These are phyloP conservation scores for Alnus glutinosa DNA, from an alignment of 306 rosid species.

Conservation along the genomic window DNA sequence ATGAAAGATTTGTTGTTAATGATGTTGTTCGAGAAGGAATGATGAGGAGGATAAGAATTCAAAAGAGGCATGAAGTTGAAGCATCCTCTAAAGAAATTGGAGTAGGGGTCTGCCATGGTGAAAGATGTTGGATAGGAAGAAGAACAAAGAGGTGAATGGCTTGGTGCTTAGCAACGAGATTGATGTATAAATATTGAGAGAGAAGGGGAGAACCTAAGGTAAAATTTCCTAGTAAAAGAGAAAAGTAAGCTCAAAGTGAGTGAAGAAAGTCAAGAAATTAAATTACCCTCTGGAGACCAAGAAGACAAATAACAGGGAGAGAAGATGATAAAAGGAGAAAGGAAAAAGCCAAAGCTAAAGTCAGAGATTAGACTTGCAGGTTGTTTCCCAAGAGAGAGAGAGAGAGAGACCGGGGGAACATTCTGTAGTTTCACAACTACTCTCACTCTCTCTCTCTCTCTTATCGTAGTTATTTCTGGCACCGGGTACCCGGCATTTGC, in stretches of 20 bases:
- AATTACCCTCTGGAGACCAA: slow-evolving; percentile 54
- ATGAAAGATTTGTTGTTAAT: slow-evolving; percentile 4
- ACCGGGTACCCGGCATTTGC: slow-evolving; percentile 20
- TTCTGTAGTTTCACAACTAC: background rate
- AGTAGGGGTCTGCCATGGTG: slow-evolving; percentile 65
- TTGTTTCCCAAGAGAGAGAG: slow-evolving; percentile 42
- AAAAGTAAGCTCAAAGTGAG: slow-evolving; percentile 26
- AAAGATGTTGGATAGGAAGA: background rate
- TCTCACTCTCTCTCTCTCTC: background rate
- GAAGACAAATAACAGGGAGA: slow-evolving; percentile 21
- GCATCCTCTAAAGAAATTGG: slow-evolving; percentile 47
- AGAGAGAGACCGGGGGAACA: slow-evolving; percentile 6
- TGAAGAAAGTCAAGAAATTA: slow-evolving; percentile 46
- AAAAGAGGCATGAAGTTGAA: slow-evolving; percentile 52
- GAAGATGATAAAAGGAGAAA: slow-evolving; percentile 31
- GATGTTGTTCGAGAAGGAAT: slow-evolving; percentile 1
- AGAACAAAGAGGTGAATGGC: slow-evolving; percentile 14
- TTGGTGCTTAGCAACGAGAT: slow-evolving; percentile 6
- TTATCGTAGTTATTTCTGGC: background rate
- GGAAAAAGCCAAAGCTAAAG: slow-evolving; percentile 43
- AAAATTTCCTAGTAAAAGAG: slow-evolving; percentile 21
- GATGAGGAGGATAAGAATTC: slow-evolving; percentile 3
- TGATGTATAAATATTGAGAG: background rate
- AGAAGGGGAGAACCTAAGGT: slow-evolving; percentile 25
- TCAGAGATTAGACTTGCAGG: slow-evolving; percentile 59